Conservation (phyloP, 2,329 filamentous ascomycete species). For the Penicillium sp. region DNA sequence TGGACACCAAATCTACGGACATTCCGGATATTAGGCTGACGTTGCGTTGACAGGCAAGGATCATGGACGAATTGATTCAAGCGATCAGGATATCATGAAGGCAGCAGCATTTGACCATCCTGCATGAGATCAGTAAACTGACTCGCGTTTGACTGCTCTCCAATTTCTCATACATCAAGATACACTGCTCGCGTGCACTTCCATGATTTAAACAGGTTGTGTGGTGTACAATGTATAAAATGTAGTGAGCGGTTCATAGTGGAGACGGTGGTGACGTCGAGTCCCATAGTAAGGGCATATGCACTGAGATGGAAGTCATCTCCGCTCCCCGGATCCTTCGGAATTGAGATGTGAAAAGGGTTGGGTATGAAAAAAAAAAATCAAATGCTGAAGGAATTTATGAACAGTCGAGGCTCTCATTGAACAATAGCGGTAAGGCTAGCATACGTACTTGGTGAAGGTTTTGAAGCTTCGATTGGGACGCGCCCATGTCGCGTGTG, state of each 20-base stretch:
- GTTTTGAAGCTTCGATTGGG: background rate
- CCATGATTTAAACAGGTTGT: background rate
- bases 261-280: conserved; percentile 13
- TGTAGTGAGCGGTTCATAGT: conserved; percentile 3
- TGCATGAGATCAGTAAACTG: background rate
- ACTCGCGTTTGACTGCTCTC: background rate
- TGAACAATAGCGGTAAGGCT: background rate
- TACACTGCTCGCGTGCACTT: no score
- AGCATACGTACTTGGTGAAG: background rate
- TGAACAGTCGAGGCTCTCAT: background rate
- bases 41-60: conserved; percentile 3
- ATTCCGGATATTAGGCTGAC: background rate
- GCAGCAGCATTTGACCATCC: background rate
- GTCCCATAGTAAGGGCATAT: background rate
- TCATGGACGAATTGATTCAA: background rate
- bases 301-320: conserved; percentile 10
- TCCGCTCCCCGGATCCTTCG: conserved; percentile 7
- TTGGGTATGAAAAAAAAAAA: background rate
- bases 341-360: background rate
- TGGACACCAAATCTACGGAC: background rate
- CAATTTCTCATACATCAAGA: background rate
- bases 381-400: background rate
- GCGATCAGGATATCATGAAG: background rate
- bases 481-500: background rate
- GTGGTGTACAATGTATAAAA: background rate